A percentile compares a stretch with the other conserved stretches of the same genome.
These are phyloP conservation scores for Tremella mesenterica DNA, from an alignment of 768 basidiomycete genomes.

Conservation along the genomic window DNA sequence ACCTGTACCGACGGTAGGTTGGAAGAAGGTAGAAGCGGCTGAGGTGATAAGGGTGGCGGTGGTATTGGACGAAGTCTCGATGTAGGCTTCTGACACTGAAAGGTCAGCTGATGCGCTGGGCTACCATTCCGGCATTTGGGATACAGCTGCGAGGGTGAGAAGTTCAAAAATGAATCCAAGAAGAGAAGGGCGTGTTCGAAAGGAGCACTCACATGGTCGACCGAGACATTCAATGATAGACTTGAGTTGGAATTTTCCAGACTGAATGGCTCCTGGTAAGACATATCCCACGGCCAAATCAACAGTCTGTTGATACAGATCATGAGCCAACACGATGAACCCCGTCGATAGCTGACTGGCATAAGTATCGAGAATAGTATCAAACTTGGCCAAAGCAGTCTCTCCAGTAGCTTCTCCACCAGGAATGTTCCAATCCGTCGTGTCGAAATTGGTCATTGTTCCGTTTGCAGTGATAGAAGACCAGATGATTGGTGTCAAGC, in stretches of 20 bases:
- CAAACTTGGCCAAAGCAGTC: slow-evolving; percentile 58
- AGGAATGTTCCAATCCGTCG: slow-evolving; percentile 71
- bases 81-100: slow-evolving; percentile 57
- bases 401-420: slow-evolving; percentile 57
- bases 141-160: neutral
- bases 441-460: slow-evolving; percentile 57
- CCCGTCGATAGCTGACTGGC: slow-evolving; percentile 57
- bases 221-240: slow-evolving; percentile 65
- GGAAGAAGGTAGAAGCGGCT: slow-evolving; percentile 30
- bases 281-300: slow-evolving; percentile 80
- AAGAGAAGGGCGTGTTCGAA: too few relatives aligned
- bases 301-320: slow-evolving; percentile 74
- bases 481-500: slow-evolving; percentile 76
- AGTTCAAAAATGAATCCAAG: neutral
- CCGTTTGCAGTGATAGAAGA: slow-evolving; percentile 52
- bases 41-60: slow-evolving; percentile 30
- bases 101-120: slow-evolving; percentile 1
- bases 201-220: slow-evolving; percentile 21
- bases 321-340: slow-evolving; percentile 76
- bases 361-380: slow-evolving; percentile 58
- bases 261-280: slow-evolving; percentile 65
- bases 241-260: slow-evolving; percentile 62
- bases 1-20: slow-evolving; percentile 24
- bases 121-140: neutral
- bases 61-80: slow-evolving; percentile 69